Evolutionary conservation across 2,329 filamentous ascomycete genomes (phyloP), one percentile per base, ranked within the genome.

Genomic region (Arthrobotrys musiformis): DNA sequence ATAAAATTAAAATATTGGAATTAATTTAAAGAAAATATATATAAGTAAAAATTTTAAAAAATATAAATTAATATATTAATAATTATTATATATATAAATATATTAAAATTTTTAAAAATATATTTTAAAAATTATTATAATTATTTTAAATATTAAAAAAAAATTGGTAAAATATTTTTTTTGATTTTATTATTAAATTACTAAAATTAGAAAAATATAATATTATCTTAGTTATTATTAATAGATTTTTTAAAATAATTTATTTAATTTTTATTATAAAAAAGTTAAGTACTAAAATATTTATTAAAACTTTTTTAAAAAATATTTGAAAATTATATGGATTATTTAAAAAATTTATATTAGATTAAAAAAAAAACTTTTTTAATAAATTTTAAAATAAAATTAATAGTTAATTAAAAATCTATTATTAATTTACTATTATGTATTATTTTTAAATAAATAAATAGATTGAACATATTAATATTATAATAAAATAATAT

Each of bases 11-110:
- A 60, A 60, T 60, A 40, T 26, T 40, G 24, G n/a, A 40, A 40
- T 42, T 40, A 61, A 61, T 61, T 40, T 61, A 61, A 61, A 42
- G 15, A 26, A 9, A 61, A 13, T 52, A 52, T 52, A 52, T 28
- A 28, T 52, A 52, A 28, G 13, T 28, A 5, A 15, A 19, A 28
- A 19, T 52, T 28, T 52, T 28, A 28, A 52, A 28, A 28, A 15
- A 52, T 52, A 15, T 30, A 28, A 52, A 26, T 52, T 52, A 28
- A 4, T 52, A 52, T 52, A 52, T 52, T 28, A 52, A 52, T 52
- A 52, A 28, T 28, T 52, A 28, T 28, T 26, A 52, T 52, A 52
- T 30, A 13, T 52, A 15, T 19, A 44, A 44, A 28, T 28, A 52
- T 52, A 52, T 52, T 28, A 28, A 30, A 52, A 28, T 52, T 52